Base-by-base conservation (phyloP, 768 basidiomycete species). In the Macrocybe gigantea region DNA sequence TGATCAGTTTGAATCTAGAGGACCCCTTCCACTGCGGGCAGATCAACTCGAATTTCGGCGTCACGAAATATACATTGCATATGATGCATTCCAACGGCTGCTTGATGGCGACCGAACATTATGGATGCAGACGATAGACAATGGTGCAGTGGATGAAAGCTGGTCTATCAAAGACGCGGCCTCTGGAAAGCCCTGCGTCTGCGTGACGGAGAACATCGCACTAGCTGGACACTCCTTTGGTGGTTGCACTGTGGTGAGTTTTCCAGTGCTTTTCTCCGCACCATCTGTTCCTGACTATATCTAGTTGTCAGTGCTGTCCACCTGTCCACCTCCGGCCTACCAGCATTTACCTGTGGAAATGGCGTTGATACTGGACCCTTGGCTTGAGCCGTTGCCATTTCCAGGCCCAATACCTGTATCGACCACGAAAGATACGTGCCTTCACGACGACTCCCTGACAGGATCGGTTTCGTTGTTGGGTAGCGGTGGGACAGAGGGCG, bases 311-410 rank as follows among this genome's bases (percentile, higher is more conserved):
- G 60, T 85, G 7, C 65, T 85, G 8, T 80, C 82, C 15, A 71
- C 69, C 3, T 56, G 66, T 22, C 72, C 80, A 5, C 70, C 75
- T 12, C 57, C 61, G 29, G 63, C 62, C 2, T 67, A 74, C 48
- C 39, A 58, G 9, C 59, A 56, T 2, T 69, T 91, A 47, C 83
- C 82, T 0, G 64, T 87, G 43, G 63, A 68, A 5, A 75, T 77
- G 41, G 79, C 75, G 7, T 59, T 93, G 14, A 70, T 85, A 14
- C 73, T 89, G 12, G 91, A 93, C 64, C 91, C 91, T 13, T 93
- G 91, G 90, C 64, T 92, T 6, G 88, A 92, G 48, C 87, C 89
- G 12, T 57, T 90, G 15, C 74, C 82, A 6, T 61, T 71, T 35
- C 85, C 79, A 31, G 82, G 80, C 4, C 82, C 74, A 8, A 50